Percentiles rank a stretch among this genome's conserved stretches.
These are phyloP conservation scores for Spatholobus suberectus DNA, from an alignment of 306 rosid genomes.

Conservation along the genomic window DNA sequence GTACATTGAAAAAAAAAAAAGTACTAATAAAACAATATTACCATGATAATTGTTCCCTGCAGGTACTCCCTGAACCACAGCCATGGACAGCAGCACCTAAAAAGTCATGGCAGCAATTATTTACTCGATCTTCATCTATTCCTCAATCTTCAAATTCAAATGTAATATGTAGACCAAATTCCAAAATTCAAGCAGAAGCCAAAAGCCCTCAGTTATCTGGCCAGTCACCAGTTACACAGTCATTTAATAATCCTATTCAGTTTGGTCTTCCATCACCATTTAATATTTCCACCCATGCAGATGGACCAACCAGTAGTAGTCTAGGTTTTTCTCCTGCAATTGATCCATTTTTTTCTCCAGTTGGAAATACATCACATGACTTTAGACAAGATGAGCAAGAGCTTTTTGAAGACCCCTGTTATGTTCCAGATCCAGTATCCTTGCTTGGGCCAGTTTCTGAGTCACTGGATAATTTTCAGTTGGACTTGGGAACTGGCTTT, in stretches of 20 bases:
- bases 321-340: slow-evolving; percentile 88
- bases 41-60: slow-evolving; percentile 53
- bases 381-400: slow-evolving; percentile 79
- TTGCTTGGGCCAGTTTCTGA: slow-evolving; percentile 97
- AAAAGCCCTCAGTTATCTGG: slow-evolving; percentile 63
- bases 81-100: slow-evolving; percentile 72
- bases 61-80: slow-evolving; percentile 76
- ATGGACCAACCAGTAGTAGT: slow-evolving; percentile 60
- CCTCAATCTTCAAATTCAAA: slow-evolving; percentile 67
- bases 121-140: slow-evolving; percentile 75
- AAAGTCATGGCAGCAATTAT: slow-evolving; percentile 97
- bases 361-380: slow-evolving; percentile 63
- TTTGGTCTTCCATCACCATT: slow-evolving; percentile 96
- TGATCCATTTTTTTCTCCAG: slow-evolving; percentile 72
- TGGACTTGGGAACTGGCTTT: slow-evolving; percentile 74
- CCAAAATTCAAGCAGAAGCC: slow-evolving; percentile 69
- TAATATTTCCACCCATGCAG: slow-evolving; percentile 62
- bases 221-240: slow-evolving; percentile 62
- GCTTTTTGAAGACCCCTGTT: slow-evolving; percentile 95
- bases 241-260: slow-evolving; percentile 82
- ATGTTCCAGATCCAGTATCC: slow-evolving; percentile 84
- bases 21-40: slow-evolving; percentile 37
- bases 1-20: not conserved
- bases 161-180: slow-evolving; percentile 87
- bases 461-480: slow-evolving; percentile 91